Evolutionary conservation across 192 early-diverging fungal genomes (phyloP).

Genomic region (Phycomyces nitens): DNA sequence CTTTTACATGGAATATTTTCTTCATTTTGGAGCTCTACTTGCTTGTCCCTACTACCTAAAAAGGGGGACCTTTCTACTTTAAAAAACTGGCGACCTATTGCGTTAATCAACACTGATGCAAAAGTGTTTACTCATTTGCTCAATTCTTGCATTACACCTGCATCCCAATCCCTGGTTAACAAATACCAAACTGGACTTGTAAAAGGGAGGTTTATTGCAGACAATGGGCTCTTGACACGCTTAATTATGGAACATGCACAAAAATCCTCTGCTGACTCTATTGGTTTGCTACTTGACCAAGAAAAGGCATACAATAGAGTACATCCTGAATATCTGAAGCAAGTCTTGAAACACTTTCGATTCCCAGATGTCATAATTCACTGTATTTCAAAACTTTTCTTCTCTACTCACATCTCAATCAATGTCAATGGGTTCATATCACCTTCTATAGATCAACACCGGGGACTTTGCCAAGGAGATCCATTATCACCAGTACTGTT

Average conservation of each 20-base stretch:
- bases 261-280: no score
- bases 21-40: neutral
- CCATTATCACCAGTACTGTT: constrained; percentile 31
- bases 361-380: no score
- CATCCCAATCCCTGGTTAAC: neutral
- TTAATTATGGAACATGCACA: no score
- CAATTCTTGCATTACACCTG: neutral
- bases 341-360: neutral
- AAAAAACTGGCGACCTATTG: constrained; percentile 20
- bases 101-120: constrained; percentile 18
- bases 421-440: constrained; percentile 22
- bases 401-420: constrained; percentile 8
- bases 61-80: constrained; percentile 22
- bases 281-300: no score
- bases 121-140: constrained; percentile 25
- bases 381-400: constrained; percentile 1
- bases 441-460: constrained; percentile 9
- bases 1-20: no score
- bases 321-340: no score
- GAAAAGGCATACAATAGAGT: no score
- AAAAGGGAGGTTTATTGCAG: constrained; percentile 7
- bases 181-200: constrained; percentile 22
- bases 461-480: constrained; percentile 34
- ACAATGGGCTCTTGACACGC: constrained; percentile 7
- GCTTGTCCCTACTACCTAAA: constrained; percentile 15